A percentile compares a stretch with the other conserved stretches of the same genome.
Conservation (phyloP, 257 asterid genomes). For the Fraxinus pennsylvanica region DNA sequence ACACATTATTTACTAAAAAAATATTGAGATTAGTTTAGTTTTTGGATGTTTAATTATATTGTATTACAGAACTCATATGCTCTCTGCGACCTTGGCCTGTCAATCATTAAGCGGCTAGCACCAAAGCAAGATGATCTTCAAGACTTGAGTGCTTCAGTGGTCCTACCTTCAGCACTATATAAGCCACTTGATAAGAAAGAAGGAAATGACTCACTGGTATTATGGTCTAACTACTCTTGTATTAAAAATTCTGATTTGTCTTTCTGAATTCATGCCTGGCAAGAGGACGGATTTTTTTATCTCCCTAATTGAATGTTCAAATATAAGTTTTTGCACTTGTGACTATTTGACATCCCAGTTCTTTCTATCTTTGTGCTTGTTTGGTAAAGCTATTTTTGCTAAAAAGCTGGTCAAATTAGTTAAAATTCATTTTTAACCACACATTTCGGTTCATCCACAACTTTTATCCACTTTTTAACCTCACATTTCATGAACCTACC, state of each 20-base stretch:
- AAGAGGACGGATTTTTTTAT: neutral
- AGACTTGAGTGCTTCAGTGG: conserved; percentile 54
- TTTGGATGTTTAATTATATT: conserved; percentile 29
- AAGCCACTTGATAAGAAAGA: conserved; percentile 61
- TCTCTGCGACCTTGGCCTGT: conserved; percentile 78
- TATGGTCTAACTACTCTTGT: conserved; percentile 20
- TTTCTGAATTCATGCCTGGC: conserved; percentile 18
- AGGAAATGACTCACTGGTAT: conserved; percentile 31
- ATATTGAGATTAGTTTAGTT: conserved; percentile 22
- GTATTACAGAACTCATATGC: conserved; percentile 73
- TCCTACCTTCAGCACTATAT: conserved; percentile 63
- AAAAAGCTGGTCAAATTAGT: no score
- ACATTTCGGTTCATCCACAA: no score
- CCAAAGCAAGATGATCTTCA: conserved; percentile 55
- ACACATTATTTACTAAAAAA: conserved; percentile 21
- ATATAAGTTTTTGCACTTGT: conserved; percentile 12
- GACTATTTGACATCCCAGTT: conserved; percentile 11
- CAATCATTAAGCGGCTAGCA: conserved; percentile 61
- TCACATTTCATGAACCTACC: no score
- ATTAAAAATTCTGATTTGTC: conserved; percentile 21
- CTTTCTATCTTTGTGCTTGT: neutral
- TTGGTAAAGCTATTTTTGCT: no score
- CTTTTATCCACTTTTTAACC: no score
- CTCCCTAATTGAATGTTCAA: conserved; percentile 10
- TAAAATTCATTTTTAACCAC: no score